phyloP scores from a whole-genome alignment of 345 rosid species.

The Cochlearia excelsa region DNA sequence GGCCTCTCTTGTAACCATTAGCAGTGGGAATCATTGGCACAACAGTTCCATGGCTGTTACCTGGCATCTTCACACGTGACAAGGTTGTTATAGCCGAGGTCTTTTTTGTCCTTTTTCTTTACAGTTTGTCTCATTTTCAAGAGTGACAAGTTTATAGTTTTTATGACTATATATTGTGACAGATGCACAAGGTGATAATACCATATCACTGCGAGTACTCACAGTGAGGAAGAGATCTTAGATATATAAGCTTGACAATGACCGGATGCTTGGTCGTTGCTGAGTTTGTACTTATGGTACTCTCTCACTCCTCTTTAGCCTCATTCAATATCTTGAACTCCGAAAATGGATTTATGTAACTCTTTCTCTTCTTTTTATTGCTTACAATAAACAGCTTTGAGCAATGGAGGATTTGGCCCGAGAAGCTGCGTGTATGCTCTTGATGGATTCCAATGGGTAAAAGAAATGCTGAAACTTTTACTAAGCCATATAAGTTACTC shows the following conservation, averaged over 20 bases:
- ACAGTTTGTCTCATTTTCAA: slow-evolving; percentile 14
- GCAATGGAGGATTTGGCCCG: slow-evolving; percentile 59
- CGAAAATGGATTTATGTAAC: slow-evolving; percentile 4
- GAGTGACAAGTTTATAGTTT: slow-evolving; percentile 9
- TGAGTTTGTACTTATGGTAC: slow-evolving; percentile 57
- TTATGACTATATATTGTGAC: slow-evolving; percentile 27
- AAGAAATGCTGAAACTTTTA: not conserved
- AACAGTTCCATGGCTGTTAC: slow-evolving; percentile 65
- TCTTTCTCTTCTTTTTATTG: slow-evolving; percentile 1
- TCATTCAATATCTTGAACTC: slow-evolving; percentile 1
- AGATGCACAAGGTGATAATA: slow-evolving; percentile 83
- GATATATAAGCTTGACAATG: slow-evolving; percentile 64
- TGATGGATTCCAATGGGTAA: slow-evolving; percentile 80
- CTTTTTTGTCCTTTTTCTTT: slow-evolving; percentile 18
- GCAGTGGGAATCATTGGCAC: slow-evolving; percentile 57
- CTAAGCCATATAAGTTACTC: slow-evolving; percentile 2
- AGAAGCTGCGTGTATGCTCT: slow-evolving; percentile 67
- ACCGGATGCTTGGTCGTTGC: slow-evolving; percentile 62
- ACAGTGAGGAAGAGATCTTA: slow-evolving; percentile 77
- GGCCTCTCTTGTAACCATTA: slow-evolving; percentile 47
- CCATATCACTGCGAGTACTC: slow-evolving; percentile 69
- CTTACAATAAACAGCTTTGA: slow-evolving; percentile 43
- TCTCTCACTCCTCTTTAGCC: slow-evolving; percentile 2
- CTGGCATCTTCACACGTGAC: slow-evolving; percentile 69
- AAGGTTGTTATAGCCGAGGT: slow-evolving; percentile 59